These are phyloP conservation scores for Chlamydomonas schloesseri DNA, from an alignment of 139 green algal species.

Conservation along the genomic window DNA sequence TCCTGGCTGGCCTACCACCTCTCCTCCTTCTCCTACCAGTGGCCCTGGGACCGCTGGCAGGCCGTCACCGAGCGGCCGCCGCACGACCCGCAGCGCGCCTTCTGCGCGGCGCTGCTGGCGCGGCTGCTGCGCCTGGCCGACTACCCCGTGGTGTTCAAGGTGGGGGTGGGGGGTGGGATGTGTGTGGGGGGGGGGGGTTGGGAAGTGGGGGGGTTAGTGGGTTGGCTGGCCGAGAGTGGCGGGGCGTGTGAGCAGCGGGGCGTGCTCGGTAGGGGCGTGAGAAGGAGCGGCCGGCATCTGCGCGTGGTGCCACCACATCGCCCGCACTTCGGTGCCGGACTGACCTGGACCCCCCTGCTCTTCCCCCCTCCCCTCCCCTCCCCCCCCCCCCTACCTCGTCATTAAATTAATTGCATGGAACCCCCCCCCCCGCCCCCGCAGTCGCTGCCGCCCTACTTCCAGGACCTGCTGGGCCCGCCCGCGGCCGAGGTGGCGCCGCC, in stretches of 20 bases:
- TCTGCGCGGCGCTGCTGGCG: constrained; percentile 72
- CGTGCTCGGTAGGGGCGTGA: too few relatives aligned
- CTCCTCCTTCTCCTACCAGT: constrained; percentile 89
- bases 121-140: constrained; percentile 81
- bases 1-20: constrained; percentile 94
- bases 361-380: background rate
- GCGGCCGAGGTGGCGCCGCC: constrained; percentile 58
- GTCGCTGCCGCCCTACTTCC: constrained; percentile 68
- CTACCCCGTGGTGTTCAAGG: constrained; percentile 37
- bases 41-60: constrained; percentile 87
- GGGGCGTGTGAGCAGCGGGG: background rate
- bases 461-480: constrained; percentile 69
- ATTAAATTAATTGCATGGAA: too few relatives aligned
- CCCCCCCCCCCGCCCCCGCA: constrained; percentile 12
- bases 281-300: too few relatives aligned
- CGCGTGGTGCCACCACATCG: too few relatives aligned
- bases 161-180: background rate
- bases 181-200: background rate
- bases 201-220: too few relatives aligned
- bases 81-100: constrained; percentile 78
- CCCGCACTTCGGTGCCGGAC: too few relatives aligned
- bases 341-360: too few relatives aligned
- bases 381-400: background rate
- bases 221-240: background rate
- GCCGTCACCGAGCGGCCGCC: constrained; percentile 73